Conservation (phyloP, 2,329 filamentous ascomycete genomes). For the Pseudogymnoascus sp. region DNA sequence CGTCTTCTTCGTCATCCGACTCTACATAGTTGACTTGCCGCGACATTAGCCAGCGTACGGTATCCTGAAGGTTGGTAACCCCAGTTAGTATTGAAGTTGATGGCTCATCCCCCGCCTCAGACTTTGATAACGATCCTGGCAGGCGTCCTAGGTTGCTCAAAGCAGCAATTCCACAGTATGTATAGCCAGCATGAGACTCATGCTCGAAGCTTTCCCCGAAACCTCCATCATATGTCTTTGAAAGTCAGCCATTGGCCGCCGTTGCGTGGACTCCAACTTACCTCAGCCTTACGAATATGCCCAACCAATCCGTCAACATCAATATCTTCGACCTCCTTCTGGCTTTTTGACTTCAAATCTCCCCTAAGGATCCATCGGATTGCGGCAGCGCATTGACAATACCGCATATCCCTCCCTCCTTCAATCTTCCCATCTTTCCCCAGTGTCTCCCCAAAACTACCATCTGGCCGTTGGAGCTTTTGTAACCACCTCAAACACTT, state of each 20-base stretch:
- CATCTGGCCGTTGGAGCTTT: constrained; percentile 69
- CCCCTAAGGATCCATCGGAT: constrained; percentile 77
- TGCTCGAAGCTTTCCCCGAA: constrained; percentile 28
- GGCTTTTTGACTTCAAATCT: constrained; percentile 40
- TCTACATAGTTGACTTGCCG: constrained; percentile 56
- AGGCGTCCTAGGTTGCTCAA: constrained; percentile 55
- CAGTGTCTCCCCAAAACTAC: constrained; percentile 83
- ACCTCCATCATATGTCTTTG: constrained; percentile 27
- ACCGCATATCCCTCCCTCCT: constrained; percentile 77
- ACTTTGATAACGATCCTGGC: constrained; percentile 16
- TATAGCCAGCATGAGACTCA: constrained; percentile 58
- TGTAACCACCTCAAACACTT: constrained; percentile 67
- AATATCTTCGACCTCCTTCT: constrained; percentile 59
- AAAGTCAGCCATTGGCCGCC: constrained; percentile 1
- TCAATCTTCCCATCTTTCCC: constrained; percentile 50
- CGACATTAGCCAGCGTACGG: constrained; percentile 49
- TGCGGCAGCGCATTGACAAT: constrained; percentile 76
- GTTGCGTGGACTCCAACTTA: constrained; percentile 24
- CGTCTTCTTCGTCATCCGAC: constrained; percentile 33
- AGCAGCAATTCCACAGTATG: constrained; percentile 77
- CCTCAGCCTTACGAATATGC: constrained; percentile 62
- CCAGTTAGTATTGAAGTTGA: constrained; percentile 24
- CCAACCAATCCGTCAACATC: constrained; percentile 59
- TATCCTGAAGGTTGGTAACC: constrained; percentile 29
- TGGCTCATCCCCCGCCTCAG: constrained; percentile 5